These are phyloP conservation scores for Hortiboletus rubellus DNA, from an alignment of 1,284 basidiomycete genomes.

Conservation along the genomic window DNA sequence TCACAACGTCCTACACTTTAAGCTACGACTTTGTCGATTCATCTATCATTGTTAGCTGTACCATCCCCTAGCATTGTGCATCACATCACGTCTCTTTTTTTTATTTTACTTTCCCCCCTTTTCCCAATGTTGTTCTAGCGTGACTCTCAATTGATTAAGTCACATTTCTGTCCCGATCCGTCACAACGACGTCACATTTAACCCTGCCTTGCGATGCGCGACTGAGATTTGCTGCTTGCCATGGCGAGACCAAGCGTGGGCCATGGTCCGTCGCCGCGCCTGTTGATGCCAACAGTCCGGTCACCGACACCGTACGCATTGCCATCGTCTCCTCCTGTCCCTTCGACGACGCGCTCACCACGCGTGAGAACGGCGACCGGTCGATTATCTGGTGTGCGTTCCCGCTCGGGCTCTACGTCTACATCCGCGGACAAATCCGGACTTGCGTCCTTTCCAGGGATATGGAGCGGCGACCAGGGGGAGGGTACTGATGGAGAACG, in stretches of 20 bases:
- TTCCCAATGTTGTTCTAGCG: background rate
- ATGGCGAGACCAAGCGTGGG: slow-evolving; percentile 22
- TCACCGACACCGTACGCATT: slow-evolving; percentile 11
- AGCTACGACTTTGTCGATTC: background rate
- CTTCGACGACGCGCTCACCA: slow-evolving; percentile 27
- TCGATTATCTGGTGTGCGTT: slow-evolving; percentile 32
- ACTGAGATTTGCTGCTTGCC: background rate
- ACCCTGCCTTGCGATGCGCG: background rate
- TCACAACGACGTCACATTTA: slow-evolving; percentile 17
- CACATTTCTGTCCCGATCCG: slow-evolving; percentile 15
- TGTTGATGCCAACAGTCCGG: slow-evolving; percentile 36
- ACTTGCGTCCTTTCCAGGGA: background rate
- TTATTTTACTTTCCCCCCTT: background rate
- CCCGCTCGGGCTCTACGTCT: slow-evolving; percentile 33
- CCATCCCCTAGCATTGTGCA: slow-evolving; percentile 20
- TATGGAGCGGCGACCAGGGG: slow-evolving; percentile 15
- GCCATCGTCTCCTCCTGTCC: slow-evolving; percentile 6
- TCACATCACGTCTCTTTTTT: slow-evolving; percentile 6
- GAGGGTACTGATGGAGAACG: slow-evolving; percentile 28
- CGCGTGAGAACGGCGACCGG: slow-evolving; percentile 24
- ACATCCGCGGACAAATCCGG: slow-evolving; percentile 24
- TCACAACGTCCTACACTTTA: slow-evolving; percentile 8
- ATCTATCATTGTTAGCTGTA: slow-evolving; percentile 16
- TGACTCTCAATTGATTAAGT: slow-evolving; percentile 10
- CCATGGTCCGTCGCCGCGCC: slow-evolving; percentile 13